Evolutionary conservation across 768 basidiomycete species (phyloP).

Genomic region (Saitozyma sp.): DNA sequence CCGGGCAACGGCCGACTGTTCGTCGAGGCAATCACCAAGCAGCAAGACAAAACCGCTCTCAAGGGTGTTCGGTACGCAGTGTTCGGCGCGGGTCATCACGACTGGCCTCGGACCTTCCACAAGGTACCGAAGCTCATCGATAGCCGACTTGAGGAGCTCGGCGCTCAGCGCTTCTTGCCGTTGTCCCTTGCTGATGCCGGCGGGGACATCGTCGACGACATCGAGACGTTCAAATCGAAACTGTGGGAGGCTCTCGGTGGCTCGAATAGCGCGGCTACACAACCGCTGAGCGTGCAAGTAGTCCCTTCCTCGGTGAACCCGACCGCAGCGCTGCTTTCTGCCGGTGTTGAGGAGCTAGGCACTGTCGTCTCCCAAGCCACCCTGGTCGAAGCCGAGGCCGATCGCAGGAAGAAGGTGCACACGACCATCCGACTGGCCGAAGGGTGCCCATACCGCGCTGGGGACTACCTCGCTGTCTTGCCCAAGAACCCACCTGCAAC

Average conservation of each 20-base stretch:
- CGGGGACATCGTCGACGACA: conserved; percentile 6
- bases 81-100: not conserved
- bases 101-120: not conserved
- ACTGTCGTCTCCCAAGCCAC: no score
- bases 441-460: conserved; percentile 53
- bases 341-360: no score
- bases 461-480: conserved; percentile 59
- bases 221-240: conserved; percentile 55
- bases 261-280: not conserved
- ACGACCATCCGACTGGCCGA: conserved; percentile 16
- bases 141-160: not conserved
- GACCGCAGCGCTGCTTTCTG: no score
- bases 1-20: not conserved
- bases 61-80: not conserved
- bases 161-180: not conserved
- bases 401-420: conserved; percentile 7
- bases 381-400: no score
- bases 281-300: not conserved
- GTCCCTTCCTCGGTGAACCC: no score
- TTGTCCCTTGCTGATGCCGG: no score
- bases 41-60: not conserved
- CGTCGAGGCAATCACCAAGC: not conserved
- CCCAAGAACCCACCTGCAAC: conserved; percentile 15
- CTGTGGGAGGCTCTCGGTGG: conserved; percentile 46
- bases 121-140: not conserved